Evolutionary conservation across 2,329 filamentous ascomycete species (phyloP).

Genomic region (Ophiostoma tasmaniense): DNA sequence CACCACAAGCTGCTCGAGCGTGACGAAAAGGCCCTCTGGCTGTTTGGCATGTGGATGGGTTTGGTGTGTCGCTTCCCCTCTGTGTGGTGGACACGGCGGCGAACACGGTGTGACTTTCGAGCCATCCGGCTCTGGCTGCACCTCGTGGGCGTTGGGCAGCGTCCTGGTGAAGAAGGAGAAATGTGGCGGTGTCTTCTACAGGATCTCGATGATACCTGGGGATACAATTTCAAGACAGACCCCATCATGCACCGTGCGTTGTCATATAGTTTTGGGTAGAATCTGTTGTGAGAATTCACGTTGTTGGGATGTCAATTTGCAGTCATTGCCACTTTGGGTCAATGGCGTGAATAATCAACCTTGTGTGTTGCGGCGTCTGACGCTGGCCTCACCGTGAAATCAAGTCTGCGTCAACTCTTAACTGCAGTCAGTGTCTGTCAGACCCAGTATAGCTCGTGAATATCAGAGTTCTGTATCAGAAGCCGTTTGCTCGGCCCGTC

Average conservation of each 20-base stretch:
- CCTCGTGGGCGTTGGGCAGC: slow-evolving; percentile 15
- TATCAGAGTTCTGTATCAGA: background rate
- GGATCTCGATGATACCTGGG: slow-evolving; percentile 22
- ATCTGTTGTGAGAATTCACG: background rate
- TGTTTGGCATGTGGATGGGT: slow-evolving; percentile 25
- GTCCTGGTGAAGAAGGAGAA: slow-evolving; percentile 18
- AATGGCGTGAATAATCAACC: background rate
- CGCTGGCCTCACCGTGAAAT: background rate
- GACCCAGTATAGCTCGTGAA: background rate
- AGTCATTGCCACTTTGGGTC: background rate
- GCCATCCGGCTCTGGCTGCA: slow-evolving; percentile 23
- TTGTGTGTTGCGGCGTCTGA: background rate
- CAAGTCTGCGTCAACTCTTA: background rate
- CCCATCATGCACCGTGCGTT: slow-evolving; percentile 7
- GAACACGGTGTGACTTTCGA: slow-evolving; percentile 22
- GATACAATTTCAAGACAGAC: slow-evolving; percentile 18
- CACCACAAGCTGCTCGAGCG: slow-evolving; percentile 18
- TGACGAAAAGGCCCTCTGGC: slow-evolving; percentile 23
- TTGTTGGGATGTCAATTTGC: background rate
- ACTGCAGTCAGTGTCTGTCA: background rate
- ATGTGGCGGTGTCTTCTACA: slow-evolving; percentile 20
- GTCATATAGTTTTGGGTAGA: background rate
- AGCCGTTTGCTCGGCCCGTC: background rate
- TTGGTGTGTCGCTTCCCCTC: slow-evolving; percentile 21
- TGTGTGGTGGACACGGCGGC: slow-evolving; percentile 22